Conservation (phyloP, 2,329 filamentous ascomycete species). For the Hysterium pulicare region DNA sequence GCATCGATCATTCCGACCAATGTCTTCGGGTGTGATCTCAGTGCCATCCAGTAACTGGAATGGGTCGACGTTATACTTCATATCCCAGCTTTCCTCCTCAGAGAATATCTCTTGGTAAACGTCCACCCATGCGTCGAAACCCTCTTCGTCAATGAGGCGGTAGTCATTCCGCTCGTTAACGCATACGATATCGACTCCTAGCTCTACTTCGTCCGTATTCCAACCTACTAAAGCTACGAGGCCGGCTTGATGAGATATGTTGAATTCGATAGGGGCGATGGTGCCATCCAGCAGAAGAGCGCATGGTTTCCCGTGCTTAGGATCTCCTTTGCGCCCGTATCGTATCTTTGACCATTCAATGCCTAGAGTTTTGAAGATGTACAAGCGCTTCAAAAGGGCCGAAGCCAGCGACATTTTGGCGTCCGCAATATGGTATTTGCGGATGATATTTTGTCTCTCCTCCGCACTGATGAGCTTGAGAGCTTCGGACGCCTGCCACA, state of each 20-base stretch:
- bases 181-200: slow-evolving; percentile 76
- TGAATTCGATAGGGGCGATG: slow-evolving; percentile 59
- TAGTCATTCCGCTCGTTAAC: slow-evolving; percentile 66
- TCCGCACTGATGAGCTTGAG: slow-evolving; percentile 43
- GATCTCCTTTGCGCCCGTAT: slow-evolving; percentile 54
- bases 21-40: slow-evolving; percentile 34
- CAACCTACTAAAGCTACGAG: slow-evolving; percentile 65
- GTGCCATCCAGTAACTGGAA: slow-evolving; percentile 46
- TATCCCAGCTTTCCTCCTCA: slow-evolving; percentile 57
- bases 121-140: slow-evolving; percentile 66
- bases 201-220: slow-evolving; percentile 42
- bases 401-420: slow-evolving; percentile 73
- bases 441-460: slow-evolving; percentile 57
- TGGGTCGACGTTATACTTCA: slow-evolving; percentile 54
- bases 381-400: slow-evolving; percentile 69
- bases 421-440: slow-evolving; percentile 65
- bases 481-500: slow-evolving; percentile 39
- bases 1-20: slow-evolving; percentile 45
- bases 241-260: slow-evolving; percentile 75
- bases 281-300: slow-evolving; percentile 43
- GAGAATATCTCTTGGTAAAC: slow-evolving; percentile 70
- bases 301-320: slow-evolving; percentile 51
- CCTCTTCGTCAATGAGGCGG: slow-evolving; percentile 56
- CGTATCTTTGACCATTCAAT: slow-evolving; percentile 60
- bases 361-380: slow-evolving; percentile 56